phyloP scores from a whole-genome alignment of 2,329 filamentous ascomycete genomes.

The Xylariales sp. region DNA sequence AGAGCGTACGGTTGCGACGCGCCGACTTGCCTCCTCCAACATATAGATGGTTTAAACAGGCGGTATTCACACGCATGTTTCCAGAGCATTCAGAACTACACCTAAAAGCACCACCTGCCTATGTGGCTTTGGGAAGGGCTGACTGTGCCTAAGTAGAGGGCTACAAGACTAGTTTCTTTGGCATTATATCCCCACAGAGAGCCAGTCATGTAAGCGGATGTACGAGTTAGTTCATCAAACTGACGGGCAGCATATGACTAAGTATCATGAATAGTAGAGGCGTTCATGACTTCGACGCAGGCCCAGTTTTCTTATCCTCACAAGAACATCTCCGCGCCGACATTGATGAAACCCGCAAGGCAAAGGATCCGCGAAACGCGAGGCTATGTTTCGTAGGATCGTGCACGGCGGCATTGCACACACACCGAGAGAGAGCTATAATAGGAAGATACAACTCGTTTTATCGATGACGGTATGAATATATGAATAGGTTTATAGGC shows the following conservation, averaged over 20 bases:
- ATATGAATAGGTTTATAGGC: not conserved
- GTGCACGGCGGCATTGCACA: not conserved
- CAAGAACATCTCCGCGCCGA: not conserved
- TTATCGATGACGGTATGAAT: not conserved
- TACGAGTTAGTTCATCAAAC: not conserved
- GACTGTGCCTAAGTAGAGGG: too few species aligned
- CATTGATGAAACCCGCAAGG: constrained; percentile 33
- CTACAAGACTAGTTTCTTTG: not conserved
- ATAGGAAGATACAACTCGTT: not conserved
- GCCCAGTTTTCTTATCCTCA: not conserved
- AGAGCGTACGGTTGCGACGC: too few species aligned
- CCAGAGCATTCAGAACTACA: too few species aligned
- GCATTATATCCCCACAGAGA: not conserved
- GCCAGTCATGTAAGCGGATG: not conserved
- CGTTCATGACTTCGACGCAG: not conserved
- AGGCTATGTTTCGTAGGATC: constrained; percentile 42
- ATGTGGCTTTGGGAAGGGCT: too few species aligned
- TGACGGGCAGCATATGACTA: not conserved
- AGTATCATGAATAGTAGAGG: not conserved
- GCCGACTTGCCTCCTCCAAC: too few species aligned
- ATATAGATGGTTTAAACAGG: too few species aligned
- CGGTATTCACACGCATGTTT: too few species aligned
- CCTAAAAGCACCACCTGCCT: too few species aligned
- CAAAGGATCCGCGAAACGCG: constrained; percentile 40
- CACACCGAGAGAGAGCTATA: too few species aligned